Evolutionary conservation across 192 early-diverging fungal genomes (phyloP), one percentile per base, ranked within the genome.

Genomic region (Jimgerdemannia lactiflua): DNA sequence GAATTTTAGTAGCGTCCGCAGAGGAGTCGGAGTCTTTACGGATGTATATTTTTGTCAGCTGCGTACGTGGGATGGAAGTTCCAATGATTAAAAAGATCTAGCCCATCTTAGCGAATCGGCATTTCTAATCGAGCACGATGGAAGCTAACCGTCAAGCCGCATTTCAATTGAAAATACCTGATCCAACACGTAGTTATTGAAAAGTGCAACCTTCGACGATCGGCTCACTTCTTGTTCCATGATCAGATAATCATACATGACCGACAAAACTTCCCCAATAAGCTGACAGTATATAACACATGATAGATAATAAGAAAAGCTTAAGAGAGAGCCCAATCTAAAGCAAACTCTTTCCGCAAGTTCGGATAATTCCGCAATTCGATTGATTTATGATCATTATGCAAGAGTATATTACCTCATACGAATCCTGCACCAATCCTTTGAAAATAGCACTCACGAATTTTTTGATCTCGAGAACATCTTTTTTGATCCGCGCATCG

Each of bases 401-500:
- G 4, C 41, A 67, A 66, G 18, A 65, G 14, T 75, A 44, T 41
- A 75, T 69, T 80, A 93, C 92, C 77, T 84, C 84, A 74, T 87
- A 91, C 40, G 89, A 73, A 78, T 96, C 95, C 10, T 90, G 86
- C 14, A 74, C 72, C 9, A 93, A 70, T 19, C 90, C 93, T 59
- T 90, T 91, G 74, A 95, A 89, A 4, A 95, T 87, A n/a, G 75
- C 49, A 54, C 87, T 85, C 14, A 92, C 73, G 39, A 93, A 75
- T 72, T 94, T 89, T 64, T 94, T 94, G n/a, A 87, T 84, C 77
- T 92, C 91, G 54, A 96, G 72, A 14, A 95, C 59, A 39, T 89
- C 82, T 69, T 89, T 89, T 78, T 94, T 96, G n/a, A 92, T 75
- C 41, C 74, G 79, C 6, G 83, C 75, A 80, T 95, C 91, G 6